A percentile compares a stretch with the other conserved stretches of the same genome.
Conservation (phyloP, 2,329 filamentous ascomycete genomes). For the Hypoxylon sp. region DNA sequence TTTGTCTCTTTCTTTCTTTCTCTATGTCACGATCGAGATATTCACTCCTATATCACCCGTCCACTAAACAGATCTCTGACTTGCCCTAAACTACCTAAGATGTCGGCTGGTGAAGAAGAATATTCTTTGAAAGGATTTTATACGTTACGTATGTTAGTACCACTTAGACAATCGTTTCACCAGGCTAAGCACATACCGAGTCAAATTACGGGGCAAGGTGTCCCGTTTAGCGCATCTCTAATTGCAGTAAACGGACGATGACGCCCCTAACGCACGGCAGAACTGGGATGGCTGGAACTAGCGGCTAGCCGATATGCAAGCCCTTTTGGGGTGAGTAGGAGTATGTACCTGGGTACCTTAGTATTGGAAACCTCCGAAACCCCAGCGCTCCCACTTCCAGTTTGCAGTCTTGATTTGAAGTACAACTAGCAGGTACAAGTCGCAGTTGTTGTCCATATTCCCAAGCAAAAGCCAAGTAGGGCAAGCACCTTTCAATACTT, state of each 20-base stretch:
- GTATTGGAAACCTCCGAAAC: constrained; percentile 29
- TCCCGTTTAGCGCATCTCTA: constrained; percentile 39
- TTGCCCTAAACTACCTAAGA: neutral
- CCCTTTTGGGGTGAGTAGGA: constrained; percentile 1
- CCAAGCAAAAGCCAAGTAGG: constrained; percentile 19
- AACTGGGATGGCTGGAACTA: constrained; percentile 21
- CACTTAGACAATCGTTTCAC: constrained; percentile 8
- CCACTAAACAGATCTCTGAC: neutral
- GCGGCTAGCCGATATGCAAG: constrained; percentile 12
- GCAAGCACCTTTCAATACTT: constrained; percentile 13
- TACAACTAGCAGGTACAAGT: constrained; percentile 17
- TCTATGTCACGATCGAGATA: neutral
- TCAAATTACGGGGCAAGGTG: constrained; percentile 28
- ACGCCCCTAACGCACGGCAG: constrained; percentile 25
- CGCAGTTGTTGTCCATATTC: constrained; percentile 18
- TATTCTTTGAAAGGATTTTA: neutral
- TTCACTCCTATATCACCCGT: neutral
- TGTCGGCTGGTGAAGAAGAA: neutral
- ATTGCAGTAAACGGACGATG: constrained; percentile 37
- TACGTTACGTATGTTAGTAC: neutral
- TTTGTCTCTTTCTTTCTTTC: neutral
- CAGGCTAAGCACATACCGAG: constrained; percentile 37
- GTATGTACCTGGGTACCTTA: constrained; percentile 19
- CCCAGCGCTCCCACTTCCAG: constrained; percentile 37
- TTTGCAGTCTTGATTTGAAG: neutral